Evolutionary conservation across 495 filamentous ascomycete genomes (phyloP).

Genomic region (Tuber umbilicatum): DNA sequence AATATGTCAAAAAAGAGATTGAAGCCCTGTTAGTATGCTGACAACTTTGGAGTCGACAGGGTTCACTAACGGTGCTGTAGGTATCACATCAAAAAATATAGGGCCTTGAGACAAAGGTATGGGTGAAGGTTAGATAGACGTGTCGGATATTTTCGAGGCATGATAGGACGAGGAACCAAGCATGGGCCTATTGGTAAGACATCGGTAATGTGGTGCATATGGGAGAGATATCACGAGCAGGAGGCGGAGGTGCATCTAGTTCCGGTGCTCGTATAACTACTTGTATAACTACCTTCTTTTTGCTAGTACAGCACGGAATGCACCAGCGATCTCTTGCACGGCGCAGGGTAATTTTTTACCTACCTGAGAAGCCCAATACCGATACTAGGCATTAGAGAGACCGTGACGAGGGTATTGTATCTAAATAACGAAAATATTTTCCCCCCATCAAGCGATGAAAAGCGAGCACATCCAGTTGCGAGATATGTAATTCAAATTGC

Average conservation of each 20-base stretch:
- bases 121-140: slow-evolving; percentile 37
- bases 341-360: neutral
- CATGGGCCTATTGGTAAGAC: neutral
- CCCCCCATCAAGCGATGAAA: neutral
- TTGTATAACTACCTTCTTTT: neutral
- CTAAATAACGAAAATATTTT: neutral
- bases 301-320: neutral
- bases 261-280: neutral
- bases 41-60: neutral
- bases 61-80: slow-evolving; percentile 47
- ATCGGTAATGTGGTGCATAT: neutral
- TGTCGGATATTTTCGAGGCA: neutral
- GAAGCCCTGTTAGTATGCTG: slow-evolving; percentile 72
- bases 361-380: neutral
- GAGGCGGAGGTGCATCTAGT: neutral
- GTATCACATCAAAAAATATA: slow-evolving; percentile 92
- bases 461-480: neutral
- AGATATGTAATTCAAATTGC: neutral
- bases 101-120: slow-evolving; percentile 79
- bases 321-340: neutral
- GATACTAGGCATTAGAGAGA: neutral
- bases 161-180: neutral
- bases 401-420: neutral
- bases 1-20: slow-evolving; percentile 90
- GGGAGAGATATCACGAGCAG: neutral